phyloP scores from a whole-genome alignment of 1,284 basidiomycete species.

The Chalciporus sp. region DNA sequence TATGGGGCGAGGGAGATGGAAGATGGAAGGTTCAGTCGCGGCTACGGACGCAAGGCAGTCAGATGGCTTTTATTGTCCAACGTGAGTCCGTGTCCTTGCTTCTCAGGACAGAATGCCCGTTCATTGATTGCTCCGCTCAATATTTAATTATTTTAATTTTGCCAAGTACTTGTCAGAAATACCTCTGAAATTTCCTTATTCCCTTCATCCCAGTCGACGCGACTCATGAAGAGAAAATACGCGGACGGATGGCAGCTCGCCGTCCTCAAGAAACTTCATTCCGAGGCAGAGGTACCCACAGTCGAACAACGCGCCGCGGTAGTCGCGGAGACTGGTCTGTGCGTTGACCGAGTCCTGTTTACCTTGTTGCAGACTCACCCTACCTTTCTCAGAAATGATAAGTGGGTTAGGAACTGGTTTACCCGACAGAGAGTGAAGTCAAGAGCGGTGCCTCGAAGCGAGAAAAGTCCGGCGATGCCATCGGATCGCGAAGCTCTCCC shows the following conservation, averaged over 20 bases:
- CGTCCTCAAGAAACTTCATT: conserved; percentile 29
- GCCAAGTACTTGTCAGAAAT: neutral
- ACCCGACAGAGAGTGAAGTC: conserved; percentile 28
- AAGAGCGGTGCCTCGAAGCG: conserved; percentile 17
- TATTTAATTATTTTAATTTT: neutral
- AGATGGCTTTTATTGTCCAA: neutral
- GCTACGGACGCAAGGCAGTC: neutral
- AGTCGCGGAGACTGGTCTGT: conserved; percentile 34
- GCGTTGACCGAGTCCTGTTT: conserved; percentile 17
- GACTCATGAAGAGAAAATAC: conserved; percentile 8
- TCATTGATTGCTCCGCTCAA: conserved; percentile 30
- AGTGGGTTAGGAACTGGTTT: conserved; percentile 35
- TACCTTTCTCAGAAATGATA: conserved; percentile 23
- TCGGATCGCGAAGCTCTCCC: neutral
- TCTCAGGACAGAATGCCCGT: too few species aligned
- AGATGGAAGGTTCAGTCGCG: neutral
- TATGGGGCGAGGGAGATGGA: conserved; percentile 5
- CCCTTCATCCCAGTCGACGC: neutral
- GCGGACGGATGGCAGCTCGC: conserved; percentile 35
- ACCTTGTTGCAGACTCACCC: conserved; percentile 7
- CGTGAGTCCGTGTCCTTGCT: too few species aligned
- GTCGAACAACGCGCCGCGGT: conserved; percentile 23
- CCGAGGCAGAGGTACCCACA: conserved; percentile 25
- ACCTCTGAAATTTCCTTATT: neutral
- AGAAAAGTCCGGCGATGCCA: conserved; percentile 1